These are phyloP conservation scores for Suillus tomentosus DNA, from an alignment of 768 basidiomycete genomes.

Conservation along the genomic window DNA sequence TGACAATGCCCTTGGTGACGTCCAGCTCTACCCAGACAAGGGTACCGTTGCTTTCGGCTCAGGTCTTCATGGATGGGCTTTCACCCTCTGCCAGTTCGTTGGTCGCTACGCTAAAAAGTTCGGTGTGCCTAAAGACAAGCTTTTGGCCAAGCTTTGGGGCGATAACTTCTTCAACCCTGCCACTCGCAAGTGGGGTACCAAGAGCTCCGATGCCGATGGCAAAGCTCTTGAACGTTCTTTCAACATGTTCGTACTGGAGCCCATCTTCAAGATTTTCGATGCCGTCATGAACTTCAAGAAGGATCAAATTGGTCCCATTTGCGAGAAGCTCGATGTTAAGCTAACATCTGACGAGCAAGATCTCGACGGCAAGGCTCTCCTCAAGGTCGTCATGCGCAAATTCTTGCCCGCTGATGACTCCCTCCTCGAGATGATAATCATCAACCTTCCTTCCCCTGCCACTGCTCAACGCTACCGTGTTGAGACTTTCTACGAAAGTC, in stretches of 20 bases:
- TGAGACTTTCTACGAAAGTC: conserved; percentile 98
- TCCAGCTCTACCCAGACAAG: conserved; percentile 98
- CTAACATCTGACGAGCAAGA: conserved; percentile 88
- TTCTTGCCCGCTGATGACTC: conserved; percentile 99
- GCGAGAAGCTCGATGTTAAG: conserved; percentile 95
- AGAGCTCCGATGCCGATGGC: conserved; percentile 71
- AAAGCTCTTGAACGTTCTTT: conserved; percentile 95
- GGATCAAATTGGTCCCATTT: conserved; percentile 77
- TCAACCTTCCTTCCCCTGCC: conserved; percentile 95
- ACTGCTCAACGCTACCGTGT: conserved; percentile 99
- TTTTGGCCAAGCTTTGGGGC: conserved; percentile 98
- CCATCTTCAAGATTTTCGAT: conserved; percentile 98
- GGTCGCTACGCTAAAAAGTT: conserved; percentile 95
- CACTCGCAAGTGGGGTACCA: conserved; percentile 95
- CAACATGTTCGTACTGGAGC: conserved; percentile 97
- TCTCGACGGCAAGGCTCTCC: conserved; percentile 91
- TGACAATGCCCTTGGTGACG: conserved; percentile 92
- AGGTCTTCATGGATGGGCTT: conserved; percentile 99
- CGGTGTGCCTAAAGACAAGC: conserved; percentile 98
- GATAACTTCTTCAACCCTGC: conserved; percentile 99
- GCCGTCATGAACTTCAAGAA: conserved; percentile 99
- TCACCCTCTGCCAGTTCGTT: conserved; percentile 98
- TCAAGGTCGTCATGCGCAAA: conserved; percentile 98
- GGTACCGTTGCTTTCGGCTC: conserved; percentile 99
- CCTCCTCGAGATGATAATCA: conserved; percentile 99